Evolutionary conservation across 108 stramenopile species (phyloP), one percentile per base, ranked within the genome.

Genomic region (Cyclotella sp.): DNA sequence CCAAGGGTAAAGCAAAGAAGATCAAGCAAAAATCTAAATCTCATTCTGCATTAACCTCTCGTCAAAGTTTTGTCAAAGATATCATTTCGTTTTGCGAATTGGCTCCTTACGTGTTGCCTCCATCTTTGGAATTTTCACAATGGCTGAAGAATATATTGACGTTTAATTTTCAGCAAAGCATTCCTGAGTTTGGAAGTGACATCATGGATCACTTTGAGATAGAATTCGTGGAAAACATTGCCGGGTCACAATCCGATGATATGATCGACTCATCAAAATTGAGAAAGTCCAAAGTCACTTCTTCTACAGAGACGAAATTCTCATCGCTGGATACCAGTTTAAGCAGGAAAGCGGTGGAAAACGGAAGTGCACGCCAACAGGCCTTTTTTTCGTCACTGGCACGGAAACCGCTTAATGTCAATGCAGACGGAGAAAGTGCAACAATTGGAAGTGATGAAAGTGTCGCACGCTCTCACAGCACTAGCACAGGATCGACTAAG

Each of bases 141-240:
- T 82, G 75, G 64, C 28, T 82, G 18, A 72, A 69, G 60, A 57
- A 82, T 21, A 76, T 58, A 0, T 53, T 82, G 30, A 76, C 82
- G 27, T 76, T 76, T 68, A 75, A 75, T 22, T 76, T 68, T 72
- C 70, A 70, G n/a, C 71, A 82, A 28, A 66, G 61, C 18, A 61
- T 82, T 30, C 75, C 82, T 27, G 82, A 82, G 27, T 82, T 75
- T 34, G 82, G 82, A n/a, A 49, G 30, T 19, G 75, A 82, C 24
- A 46, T 82, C 24, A 67, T 82, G 15, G 71, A 82, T 55, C 82
- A 82, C 52, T 82, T 82, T 55, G 82, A 82, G 71, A 67, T 82
- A 68, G 75, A 76, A 39, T 53, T 76, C 0, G 78, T 52, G 45
- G 63, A 39, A 4, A 41, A 76, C 42, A 10, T 65, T 72, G 13